Percentiles rank a stretch among this genome's conserved stretches.
Conservation (phyloP, 371 early-diverging fungal genomes). For the Saksenaea vasiformis region DNA sequence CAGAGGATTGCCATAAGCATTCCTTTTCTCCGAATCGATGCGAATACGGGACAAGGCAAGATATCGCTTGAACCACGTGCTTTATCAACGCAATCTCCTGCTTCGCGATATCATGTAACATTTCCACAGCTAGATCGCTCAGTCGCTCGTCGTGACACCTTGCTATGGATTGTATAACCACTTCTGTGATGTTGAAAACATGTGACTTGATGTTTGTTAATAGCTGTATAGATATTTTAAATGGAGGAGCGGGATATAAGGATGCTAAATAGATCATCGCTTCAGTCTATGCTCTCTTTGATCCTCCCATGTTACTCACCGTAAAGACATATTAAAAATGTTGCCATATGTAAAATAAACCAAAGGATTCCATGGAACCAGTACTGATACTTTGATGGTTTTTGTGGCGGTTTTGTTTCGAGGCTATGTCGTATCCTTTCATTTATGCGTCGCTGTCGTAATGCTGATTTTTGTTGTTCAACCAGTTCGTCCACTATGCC, state of each 20-base stretch:
- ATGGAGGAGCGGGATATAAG: not conserved
- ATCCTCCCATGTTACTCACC: constrained; percentile 3
- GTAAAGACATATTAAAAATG: constrained; percentile 7
- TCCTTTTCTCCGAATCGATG: not conserved
- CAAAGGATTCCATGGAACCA: constrained; percentile 7
- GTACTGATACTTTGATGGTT: constrained; percentile 8
- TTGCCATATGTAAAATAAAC: constrained; percentile 3
- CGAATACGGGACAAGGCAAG: not conserved
- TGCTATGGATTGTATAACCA: not conserved
- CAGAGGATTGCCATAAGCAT: constrained; percentile 6
- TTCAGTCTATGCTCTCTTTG: not conserved
- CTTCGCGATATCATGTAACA: not conserved
- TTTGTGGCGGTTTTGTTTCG: constrained; percentile 12
- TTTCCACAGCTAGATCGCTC: not conserved
- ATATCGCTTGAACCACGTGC: not conserved
- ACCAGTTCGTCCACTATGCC: constrained; percentile 14
- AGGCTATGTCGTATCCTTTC: constrained; percentile 13
- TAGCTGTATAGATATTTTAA: not conserved
- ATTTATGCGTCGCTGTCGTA: constrained; percentile 16
- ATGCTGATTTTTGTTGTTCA: constrained; percentile 10
- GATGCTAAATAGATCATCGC: not conserved
- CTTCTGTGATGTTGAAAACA: not conserved
- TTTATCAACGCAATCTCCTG: not conserved
- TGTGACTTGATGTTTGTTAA: not conserved
- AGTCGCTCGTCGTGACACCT: not conserved